Conservation (phyloP, 495 filamentous ascomycete genomes). For the Neurospora terricola region DNA sequence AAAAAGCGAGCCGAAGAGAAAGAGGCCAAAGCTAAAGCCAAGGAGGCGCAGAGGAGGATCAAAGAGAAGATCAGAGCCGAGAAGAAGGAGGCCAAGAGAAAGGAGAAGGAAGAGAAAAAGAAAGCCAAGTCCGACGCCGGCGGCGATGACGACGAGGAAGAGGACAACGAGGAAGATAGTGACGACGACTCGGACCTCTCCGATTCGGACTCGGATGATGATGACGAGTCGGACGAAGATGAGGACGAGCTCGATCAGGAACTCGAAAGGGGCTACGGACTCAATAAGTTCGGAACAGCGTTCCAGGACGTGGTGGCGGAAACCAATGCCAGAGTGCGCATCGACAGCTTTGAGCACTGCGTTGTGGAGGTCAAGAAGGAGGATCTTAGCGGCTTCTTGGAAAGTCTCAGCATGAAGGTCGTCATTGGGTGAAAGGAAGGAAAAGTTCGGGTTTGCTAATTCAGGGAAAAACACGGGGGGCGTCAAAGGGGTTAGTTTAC, state of each 20-base stretch:
- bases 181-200: conserved; percentile 11
- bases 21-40: conserved; percentile 52
- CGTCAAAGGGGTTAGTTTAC: background rate
- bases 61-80: conserved; percentile 54
- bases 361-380: conserved; percentile 96
- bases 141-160: conserved; percentile 40
- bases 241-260: conserved; percentile 49
- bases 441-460: background rate
- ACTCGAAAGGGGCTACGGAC: conserved; percentile 52
- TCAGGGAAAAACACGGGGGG: background rate
- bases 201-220: conserved; percentile 36
- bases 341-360: conserved; percentile 95
- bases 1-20: conserved; percentile 48
- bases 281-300: conserved; percentile 86
- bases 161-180: conserved; percentile 11
- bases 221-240: conserved; percentile 52
- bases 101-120: conserved; percentile 41
- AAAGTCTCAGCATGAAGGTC: conserved; percentile 81
- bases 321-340: conserved; percentile 79
- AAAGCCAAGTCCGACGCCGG: conserved; percentile 54
- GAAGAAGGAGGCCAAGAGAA: conserved; percentile 44
- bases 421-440: conserved; percentile 61
- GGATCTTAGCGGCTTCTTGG: conserved; percentile 83
- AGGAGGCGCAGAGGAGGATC: conserved; percentile 46
- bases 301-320: conserved; percentile 93